phyloP scores from a whole-genome alignment of 768 basidiomycete species.

The Boletus rufocinnamomeus region DNA sequence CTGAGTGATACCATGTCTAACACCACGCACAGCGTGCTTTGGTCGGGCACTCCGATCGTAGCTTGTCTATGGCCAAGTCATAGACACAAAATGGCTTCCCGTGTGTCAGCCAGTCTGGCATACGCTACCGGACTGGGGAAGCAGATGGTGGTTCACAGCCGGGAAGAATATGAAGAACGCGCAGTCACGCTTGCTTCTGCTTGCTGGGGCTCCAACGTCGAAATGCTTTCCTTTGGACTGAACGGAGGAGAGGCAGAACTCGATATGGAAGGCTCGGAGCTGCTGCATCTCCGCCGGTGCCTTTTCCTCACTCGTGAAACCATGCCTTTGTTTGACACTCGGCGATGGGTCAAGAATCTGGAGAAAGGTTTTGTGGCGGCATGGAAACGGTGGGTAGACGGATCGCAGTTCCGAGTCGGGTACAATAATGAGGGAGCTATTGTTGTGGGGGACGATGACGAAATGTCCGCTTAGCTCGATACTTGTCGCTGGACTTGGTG shows the following conservation, averaged over 20 bases:
- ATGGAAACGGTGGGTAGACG: slow-evolving; percentile 52
- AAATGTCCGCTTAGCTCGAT: not conserved
- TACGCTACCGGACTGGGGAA: slow-evolving; percentile 49
- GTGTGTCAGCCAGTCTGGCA: slow-evolving; percentile 51
- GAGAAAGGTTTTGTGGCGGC: slow-evolving; percentile 46
- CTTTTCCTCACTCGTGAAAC: slow-evolving; percentile 44
- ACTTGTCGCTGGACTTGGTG: not conserved
- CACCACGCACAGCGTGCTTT: slow-evolving; percentile 41
- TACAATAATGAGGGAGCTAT: slow-evolving; percentile 36
- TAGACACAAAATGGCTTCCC: slow-evolving; percentile 50
- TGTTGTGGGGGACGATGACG: slow-evolving; percentile 33
- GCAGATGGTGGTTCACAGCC: slow-evolving; percentile 46
- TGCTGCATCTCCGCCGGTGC: slow-evolving; percentile 42
- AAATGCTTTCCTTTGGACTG: slow-evolving; percentile 3
- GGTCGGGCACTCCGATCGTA: slow-evolving; percentile 53
- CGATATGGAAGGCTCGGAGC: slow-evolving; percentile 31
- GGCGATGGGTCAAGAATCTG: slow-evolving; percentile 47
- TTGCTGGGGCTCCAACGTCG: slow-evolving; percentile 22
- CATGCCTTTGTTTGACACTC: slow-evolving; percentile 51
- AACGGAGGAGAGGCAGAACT: not conserved
- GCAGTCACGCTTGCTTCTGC: slow-evolving; percentile 43
- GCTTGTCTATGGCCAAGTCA: slow-evolving; percentile 48
- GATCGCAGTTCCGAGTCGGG: slow-evolving; percentile 36
- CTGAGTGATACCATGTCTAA: slow-evolving; percentile 3
- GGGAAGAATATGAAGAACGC: slow-evolving; percentile 48